Base-by-base conservation (phyloP, 108 stramenopile species). In the Fragilaria crotonensis region DNA sequence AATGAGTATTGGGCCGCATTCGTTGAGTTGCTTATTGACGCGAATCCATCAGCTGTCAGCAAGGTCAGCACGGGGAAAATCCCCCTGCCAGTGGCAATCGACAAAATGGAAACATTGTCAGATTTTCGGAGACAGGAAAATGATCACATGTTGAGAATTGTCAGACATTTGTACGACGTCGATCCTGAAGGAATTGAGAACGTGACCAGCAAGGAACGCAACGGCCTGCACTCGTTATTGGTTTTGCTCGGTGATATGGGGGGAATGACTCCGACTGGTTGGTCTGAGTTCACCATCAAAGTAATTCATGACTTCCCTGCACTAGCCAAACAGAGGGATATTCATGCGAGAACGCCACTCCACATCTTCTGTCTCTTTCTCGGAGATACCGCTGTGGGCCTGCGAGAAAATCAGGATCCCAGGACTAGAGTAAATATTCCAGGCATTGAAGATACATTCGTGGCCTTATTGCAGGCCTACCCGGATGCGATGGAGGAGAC, bases 11-110 rank as follows among this genome's bases (percentile, higher is more conserved):
- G 21, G 51, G 11, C 21, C 18, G 59, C 51, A 19, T 21, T 76
- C 11, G 44, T 71, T 18, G 28, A 31, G 5, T 25, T 44, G 5
- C 44, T 76, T 14, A 25, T 67, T 2, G 47, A 67, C 22, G 25
- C 22, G 1, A 25, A 52, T 52, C 51, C 51, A 52, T 25, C 18
- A 52, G 25, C 51, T 2, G 51, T 22, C 22, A 25, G 17, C 25
- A 25, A 52, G 25, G 3, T 22, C 3, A 23, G 26, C 22, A 26
- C 51, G 17, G 25, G 25, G 17, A 52, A 52, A 23, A 26, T 25
- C 1, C 51, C 51, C 11, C 18, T 52, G 4, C 18, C 21, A 21
- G 26, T 52, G 18, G 21, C 25, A 18, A 18, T 52, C 25, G 21
- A 3, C 4, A 52, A 52, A 3, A 26, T 52, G 51, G 51, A 52